phyloP scores from a whole-genome alignment of 2,329 filamentous ascomycete genomes.

The Cladosporium sp. region DNA sequence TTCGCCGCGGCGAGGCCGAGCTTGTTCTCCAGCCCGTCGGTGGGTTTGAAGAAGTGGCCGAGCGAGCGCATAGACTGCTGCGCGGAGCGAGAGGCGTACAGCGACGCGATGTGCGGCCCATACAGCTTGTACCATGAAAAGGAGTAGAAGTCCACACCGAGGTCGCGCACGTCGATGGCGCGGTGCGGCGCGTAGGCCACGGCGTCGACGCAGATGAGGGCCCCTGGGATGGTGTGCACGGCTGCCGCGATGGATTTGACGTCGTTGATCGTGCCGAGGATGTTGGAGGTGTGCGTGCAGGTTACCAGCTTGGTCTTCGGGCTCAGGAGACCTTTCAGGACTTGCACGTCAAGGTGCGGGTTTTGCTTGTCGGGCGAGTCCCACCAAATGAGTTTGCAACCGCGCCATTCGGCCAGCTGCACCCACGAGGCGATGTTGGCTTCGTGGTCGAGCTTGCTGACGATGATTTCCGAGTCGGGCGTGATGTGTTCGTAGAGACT shows the following conservation, averaged over 20 bases:
- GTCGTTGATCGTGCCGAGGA: slow-evolving; percentile 67
- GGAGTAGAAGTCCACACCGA: slow-evolving; percentile 71
- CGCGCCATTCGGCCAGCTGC: slow-evolving; percentile 58
- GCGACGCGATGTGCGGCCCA: slow-evolving; percentile 67
- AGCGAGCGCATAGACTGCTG: slow-evolving; percentile 55
- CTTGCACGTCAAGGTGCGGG: slow-evolving; percentile 55
- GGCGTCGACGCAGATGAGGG: slow-evolving; percentile 68
- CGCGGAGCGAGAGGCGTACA: slow-evolving; percentile 60
- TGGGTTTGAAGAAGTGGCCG: slow-evolving; percentile 64
- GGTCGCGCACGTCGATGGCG: slow-evolving; percentile 60
- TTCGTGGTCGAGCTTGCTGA: slow-evolving; percentile 73
- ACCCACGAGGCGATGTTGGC: slow-evolving; percentile 74
- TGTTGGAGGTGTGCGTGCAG: slow-evolving; percentile 70
- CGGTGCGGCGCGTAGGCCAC: slow-evolving; percentile 75
- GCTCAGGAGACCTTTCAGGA: slow-evolving; percentile 57
- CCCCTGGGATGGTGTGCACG: slow-evolving; percentile 50
- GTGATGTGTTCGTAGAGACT: slow-evolving; percentile 54
- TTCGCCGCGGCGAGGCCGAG: slow-evolving; percentile 64
- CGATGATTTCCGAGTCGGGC: slow-evolving; percentile 54
- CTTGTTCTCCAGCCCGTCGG: slow-evolving; percentile 59
- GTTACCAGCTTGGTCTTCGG: slow-evolving; percentile 64
- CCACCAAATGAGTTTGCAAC: slow-evolving; percentile 69
- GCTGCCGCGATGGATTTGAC: slow-evolving; percentile 52
- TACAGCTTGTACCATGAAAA: slow-evolving; percentile 84
- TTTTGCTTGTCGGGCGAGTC: slow-evolving; percentile 39